Percentiles rank a stretch among this genome's conserved stretches.
phyloP scores from a whole-genome alignment of 169 alveolate genomes.

The Eimeria zaria region DNA sequence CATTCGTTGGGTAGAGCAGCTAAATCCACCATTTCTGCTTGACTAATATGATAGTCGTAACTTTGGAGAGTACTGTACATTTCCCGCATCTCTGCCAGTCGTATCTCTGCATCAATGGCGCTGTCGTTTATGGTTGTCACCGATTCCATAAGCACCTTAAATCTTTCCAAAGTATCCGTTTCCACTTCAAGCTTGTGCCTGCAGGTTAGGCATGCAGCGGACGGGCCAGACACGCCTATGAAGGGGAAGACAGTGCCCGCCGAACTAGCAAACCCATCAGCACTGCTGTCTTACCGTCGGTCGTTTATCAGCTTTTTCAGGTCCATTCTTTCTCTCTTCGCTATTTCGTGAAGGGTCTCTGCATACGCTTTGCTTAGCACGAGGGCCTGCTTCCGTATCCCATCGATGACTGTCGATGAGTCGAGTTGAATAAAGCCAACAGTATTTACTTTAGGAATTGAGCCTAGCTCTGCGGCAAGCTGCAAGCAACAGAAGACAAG shows the following conservation, averaged over 20 bases:
- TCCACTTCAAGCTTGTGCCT: conserved; percentile 89
- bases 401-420: conserved; percentile 86
- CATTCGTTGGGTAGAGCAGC: conserved; percentile 87
- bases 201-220: conserved; percentile 12
- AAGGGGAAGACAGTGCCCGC: not conserved
- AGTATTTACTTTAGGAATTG: conserved; percentile 73
- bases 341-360: conserved; percentile 83
- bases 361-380: conserved; percentile 87
- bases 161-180: conserved; percentile 93
- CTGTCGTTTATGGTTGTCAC: conserved; percentile 92
- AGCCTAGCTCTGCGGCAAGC: conserved; percentile 83
- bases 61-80: conserved; percentile 94
- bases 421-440: conserved; percentile 89
- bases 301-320: conserved; percentile 36
- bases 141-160: conserved; percentile 91
- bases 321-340: conserved; percentile 77
- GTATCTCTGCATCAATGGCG: conserved; percentile 96
- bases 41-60: conserved; percentile 91
- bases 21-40: conserved; percentile 90
- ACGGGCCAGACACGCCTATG: no score
- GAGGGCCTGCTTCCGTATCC: conserved; percentile 88
- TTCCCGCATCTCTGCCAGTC: conserved; percentile 94
- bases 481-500: not conserved
- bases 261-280: conserved; percentile 63
- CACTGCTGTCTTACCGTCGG: conserved; percentile 58